These are phyloP conservation scores for Raffaelea ambrosiae DNA, from an alignment of 2,329 filamentous ascomycete species.

Conservation along the genomic window DNA sequence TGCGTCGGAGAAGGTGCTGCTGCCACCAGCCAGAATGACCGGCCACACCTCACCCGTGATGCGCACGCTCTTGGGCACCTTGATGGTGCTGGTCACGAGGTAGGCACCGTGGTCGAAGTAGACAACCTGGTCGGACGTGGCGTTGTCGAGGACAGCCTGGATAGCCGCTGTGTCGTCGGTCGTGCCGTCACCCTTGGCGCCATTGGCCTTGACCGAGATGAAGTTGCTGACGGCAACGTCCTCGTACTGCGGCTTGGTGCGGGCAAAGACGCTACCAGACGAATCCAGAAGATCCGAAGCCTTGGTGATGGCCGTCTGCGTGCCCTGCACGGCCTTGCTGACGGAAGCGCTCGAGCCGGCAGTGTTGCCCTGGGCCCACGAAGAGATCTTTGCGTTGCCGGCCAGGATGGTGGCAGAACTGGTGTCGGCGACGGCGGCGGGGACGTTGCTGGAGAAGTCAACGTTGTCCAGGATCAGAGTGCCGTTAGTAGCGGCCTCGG, in stretches of 20 bases:
- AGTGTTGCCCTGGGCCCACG: conserved; percentile 72
- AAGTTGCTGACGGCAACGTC: conserved; percentile 59
- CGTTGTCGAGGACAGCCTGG: conserved; percentile 66
- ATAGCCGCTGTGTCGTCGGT: conserved; percentile 84
- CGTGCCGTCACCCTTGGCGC: conserved; percentile 78
- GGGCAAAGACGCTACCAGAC: conserved; percentile 66
- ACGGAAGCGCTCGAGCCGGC: conserved; percentile 33
- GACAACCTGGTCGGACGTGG: conserved; percentile 54
- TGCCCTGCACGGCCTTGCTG: conserved; percentile 50
- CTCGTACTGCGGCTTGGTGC: conserved; percentile 85
- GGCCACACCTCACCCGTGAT: conserved; percentile 92
- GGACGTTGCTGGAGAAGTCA: conserved; percentile 63
- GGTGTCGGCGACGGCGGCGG: conserved; percentile 55
- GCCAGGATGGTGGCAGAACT: conserved; percentile 54
- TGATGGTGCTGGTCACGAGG: conserved; percentile 59
- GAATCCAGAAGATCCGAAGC: conserved; percentile 56
- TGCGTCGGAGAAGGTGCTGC: conserved; percentile 61
- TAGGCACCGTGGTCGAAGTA: conserved; percentile 73
- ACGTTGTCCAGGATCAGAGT: conserved; percentile 84
- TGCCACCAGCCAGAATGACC: conserved; percentile 73
- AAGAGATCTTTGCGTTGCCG: conserved; percentile 59
- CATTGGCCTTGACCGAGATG: conserved; percentile 71
- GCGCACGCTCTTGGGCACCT: conserved; percentile 69
- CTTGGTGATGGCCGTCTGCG: conserved; percentile 49
- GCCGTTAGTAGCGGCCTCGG: conserved; percentile 58